Percentiles rank a stretch among this genome's conserved stretches.
Evolutionary conservation across 768 basidiomycete species (phyloP).

Genomic region (Auricularia sp.): DNA sequence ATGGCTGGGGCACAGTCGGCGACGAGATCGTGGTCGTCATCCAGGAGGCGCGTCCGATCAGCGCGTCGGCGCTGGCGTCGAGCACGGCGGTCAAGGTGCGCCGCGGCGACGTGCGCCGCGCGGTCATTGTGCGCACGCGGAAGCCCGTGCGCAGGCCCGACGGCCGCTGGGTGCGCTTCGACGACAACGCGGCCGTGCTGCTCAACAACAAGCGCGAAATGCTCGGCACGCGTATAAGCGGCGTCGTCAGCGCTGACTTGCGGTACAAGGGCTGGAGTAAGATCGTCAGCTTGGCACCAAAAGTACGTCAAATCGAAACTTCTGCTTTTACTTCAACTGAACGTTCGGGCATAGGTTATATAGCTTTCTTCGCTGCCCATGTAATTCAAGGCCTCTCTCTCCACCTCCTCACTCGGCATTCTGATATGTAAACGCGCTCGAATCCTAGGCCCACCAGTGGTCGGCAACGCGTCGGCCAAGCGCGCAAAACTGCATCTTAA

Average conservation of each 20-base stretch:
- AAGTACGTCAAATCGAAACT: slow-evolving; percentile 35
- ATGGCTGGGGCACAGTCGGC: slow-evolving; percentile 86
- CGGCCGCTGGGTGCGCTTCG: slow-evolving; percentile 79
- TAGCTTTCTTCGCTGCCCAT: neutral
- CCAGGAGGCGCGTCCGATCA: slow-evolving; percentile 75
- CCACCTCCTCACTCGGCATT: neutral
- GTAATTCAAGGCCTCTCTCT: neutral
- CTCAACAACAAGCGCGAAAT: slow-evolving; percentile 94
- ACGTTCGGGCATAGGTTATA: neutral
- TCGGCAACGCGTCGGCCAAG: too few relatives aligned
- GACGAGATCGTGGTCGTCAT: slow-evolving; percentile 96
- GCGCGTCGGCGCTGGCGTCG: slow-evolving; percentile 38
- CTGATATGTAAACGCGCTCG: too few relatives aligned
- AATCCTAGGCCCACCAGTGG: too few relatives aligned
- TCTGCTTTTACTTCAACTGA: neutral
- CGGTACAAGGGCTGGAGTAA: slow-evolving; percentile 91
- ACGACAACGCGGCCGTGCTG: slow-evolving; percentile 92
- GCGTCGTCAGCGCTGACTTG: slow-evolving; percentile 85
- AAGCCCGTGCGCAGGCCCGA: slow-evolving; percentile 80
- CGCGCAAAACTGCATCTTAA: too few relatives aligned
- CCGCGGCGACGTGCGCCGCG: slow-evolving; percentile 88
- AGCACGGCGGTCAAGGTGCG: slow-evolving; percentile 83
- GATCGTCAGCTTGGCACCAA: slow-evolving; percentile 83
- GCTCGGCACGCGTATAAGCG: slow-evolving; percentile 89
- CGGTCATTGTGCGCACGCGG: slow-evolving; percentile 88